Base-by-base conservation (phyloP, 1,284 basidiomycete species). In the Volvariella volvacea region DNA sequence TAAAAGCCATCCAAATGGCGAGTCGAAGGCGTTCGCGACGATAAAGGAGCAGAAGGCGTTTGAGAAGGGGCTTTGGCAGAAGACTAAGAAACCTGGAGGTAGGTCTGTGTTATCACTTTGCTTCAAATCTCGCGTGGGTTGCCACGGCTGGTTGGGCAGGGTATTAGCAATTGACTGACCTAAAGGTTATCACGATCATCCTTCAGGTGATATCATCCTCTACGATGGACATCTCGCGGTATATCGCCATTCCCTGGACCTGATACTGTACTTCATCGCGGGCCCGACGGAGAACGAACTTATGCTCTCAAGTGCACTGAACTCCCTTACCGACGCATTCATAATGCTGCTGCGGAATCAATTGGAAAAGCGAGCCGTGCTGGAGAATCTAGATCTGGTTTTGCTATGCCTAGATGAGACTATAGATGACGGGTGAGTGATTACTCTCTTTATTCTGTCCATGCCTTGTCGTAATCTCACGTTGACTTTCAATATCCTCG, bases 381-480 rank as follows among this genome's bases (percentile, higher is more conserved):
- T 99, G 45, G 96, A 99, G 70, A 97, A 94, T 65, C 67, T 99
- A 43, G 96, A 99, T 66, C 60, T 99, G 50, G 90, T 97, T 3
- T 70, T 97, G 42, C 70, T 99, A 14, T 95, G 93, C 50, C 69
- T 98, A 39, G 96, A 99, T 67, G 96, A 99, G 71, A 94, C 92
- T 4, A 83, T 99, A 43, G 96, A 99, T 65, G 93, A 99, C 60
- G 95, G 94, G 94, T 96, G 61, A 58, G 37, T 33, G 85, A n/a
- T 75, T n/a, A 44, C 34, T 38, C 41, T 10, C 37, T 42, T 44
- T 30, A 15, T 44, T 19, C 39, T 48, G 9, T 46, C 19, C 17
- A 4, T 36, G 10, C 12, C 10, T 25, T 17, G 31, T 39, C 33
- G 17, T 12, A 6, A 3, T 16, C 16, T 41, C 22, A 17, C 4